Base-by-base conservation (phyloP, 805 yeast genomes). In the Kuraishia capsulata region DNA sequence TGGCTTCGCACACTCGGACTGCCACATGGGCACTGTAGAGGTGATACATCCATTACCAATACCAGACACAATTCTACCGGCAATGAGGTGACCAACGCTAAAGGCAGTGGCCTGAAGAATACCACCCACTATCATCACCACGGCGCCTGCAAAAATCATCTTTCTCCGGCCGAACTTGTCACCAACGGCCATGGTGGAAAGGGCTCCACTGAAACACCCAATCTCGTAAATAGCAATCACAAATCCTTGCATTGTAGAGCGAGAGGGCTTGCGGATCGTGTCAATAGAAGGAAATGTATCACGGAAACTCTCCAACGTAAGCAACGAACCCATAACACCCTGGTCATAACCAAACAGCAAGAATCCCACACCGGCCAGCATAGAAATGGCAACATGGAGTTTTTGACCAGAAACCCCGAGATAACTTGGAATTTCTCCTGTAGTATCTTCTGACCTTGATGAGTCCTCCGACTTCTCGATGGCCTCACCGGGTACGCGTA, bases 301-400 rank as follows among this genome's bases (percentile, higher is more conserved):
- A 35, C 49, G 42, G 41, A 52, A 53, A 16, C 49, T 38, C 11
- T 37, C 41, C 28, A 54, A 39, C 8, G 57, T 51, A 26, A 54
- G 37, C 20, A 54, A 35, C 3, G 54, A 46, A 28, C 72, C 67
- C 72, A 69, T 67, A 39, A 70, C 69, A 45, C 76, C 76, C 50
- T 70, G 76, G 45, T 70, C 74, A 40, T 69, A 70, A 33, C 76
- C 76, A 45, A 70, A 70, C 19, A 69, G 60, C 8, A 61, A 42
- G 39, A 65, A 65, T 13, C 68, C 69, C 6, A 28, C 31, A 6
- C 31, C 31, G 13, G 31, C 31, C 31, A 28, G 9, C 17, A 17
- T 28, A 8, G 31, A 28, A 17, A 28, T 28, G 31, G 31, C 31
- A 13, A 11, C 9, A 13, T 28, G 8, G 17, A 28, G 31, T 13